A percentile compares a stretch with the other conserved stretches of the same genome.
These are phyloP conservation scores for Thelonectria rubi DNA, from an alignment of 2,329 filamentous ascomycete genomes.

Conservation along the genomic window DNA sequence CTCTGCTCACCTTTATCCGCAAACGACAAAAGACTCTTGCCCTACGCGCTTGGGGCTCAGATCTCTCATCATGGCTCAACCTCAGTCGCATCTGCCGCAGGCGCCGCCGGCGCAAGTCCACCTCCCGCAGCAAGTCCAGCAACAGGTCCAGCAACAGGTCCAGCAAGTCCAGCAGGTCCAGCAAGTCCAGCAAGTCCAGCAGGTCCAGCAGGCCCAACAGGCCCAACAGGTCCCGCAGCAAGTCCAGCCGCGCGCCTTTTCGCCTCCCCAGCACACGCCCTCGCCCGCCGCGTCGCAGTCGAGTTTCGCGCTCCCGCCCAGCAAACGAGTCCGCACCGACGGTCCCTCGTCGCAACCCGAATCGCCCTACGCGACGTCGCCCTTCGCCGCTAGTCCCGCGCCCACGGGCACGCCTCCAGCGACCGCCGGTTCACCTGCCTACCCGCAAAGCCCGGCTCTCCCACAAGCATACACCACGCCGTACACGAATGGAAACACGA, in stretches of 20 bases:
- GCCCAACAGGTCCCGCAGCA: conserved; percentile 36
- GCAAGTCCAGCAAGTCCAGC: conserved; percentile 42
- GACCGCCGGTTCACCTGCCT: conserved; percentile 49
- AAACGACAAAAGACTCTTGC: conserved; percentile 6
- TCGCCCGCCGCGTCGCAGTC: conserved; percentile 67
- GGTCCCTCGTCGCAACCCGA: conserved; percentile 73
- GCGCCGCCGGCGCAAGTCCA: conserved; percentile 42
- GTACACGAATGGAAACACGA: conserved; percentile 52
- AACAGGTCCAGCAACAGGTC: conserved; percentile 45
- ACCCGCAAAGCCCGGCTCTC: conserved; percentile 46
- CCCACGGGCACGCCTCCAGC: conserved; percentile 53
- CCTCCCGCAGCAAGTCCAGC: not conserved
- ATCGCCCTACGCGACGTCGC: conserved; percentile 66
- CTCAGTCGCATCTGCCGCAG: conserved; percentile 56
- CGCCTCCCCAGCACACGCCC: conserved; percentile 68
- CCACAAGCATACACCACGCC: conserved; percentile 48
- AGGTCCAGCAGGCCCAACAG: conserved; percentile 45
- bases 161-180: conserved; percentile 29
- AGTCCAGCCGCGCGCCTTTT: conserved; percentile 64
- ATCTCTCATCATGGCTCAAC: conserved; percentile 63
- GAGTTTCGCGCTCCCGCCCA: conserved; percentile 68
- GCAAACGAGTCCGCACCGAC: conserved; percentile 70
- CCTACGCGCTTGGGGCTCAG: not conserved
- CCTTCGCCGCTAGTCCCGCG: conserved; percentile 59
- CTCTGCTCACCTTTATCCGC: conserved; percentile 19